These are phyloP conservation scores for Astragalus membranaceus DNA, from an alignment of 306 rosid genomes.

Conservation along the genomic window DNA sequence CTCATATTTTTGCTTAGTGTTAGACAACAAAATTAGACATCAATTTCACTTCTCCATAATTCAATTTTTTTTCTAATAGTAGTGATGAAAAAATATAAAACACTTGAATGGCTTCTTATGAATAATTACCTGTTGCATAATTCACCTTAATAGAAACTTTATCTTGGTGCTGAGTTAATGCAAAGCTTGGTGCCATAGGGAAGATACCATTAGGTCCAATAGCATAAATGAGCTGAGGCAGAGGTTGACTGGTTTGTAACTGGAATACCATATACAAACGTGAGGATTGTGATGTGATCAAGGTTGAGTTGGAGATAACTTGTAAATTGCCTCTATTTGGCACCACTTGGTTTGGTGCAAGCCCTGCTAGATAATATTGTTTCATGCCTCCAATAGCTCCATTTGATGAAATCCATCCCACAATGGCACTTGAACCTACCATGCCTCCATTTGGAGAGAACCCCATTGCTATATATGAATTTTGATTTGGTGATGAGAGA, in stretches of 20 bases:
- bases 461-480: slow-evolving; percentile 59
- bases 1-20: no score
- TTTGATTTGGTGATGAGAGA: slow-evolving; percentile 47
- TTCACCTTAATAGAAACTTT: slow-evolving; percentile 39
- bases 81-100: background rate
- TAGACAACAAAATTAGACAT: no score
- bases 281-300: slow-evolving; percentile 41
- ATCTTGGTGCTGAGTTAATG: slow-evolving; percentile 38
- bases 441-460: slow-evolving; percentile 61
- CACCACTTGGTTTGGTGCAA: slow-evolving; percentile 36
- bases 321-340: slow-evolving; percentile 47
- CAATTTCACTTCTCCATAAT: no score
- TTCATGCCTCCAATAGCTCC: slow-evolving; percentile 33
- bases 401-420: slow-evolving; percentile 57
- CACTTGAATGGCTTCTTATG: background rate
- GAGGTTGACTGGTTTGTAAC: slow-evolving; percentile 36
- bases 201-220: slow-evolving; percentile 39
- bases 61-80: no score
- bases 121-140: slow-evolving; percentile 45
- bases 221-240: slow-evolving; percentile 36
- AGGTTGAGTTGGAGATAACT: slow-evolving; percentile 35
- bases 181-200: slow-evolving; percentile 46
- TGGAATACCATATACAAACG: slow-evolving; percentile 50
- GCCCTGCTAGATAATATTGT: slow-evolving; percentile 51
- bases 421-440: slow-evolving; percentile 77